Percentiles rank a stretch among this genome's conserved stretches.
Conservation (phyloP, 371 early-diverging fungal genomes). For the Entomophthora muscae region DNA sequence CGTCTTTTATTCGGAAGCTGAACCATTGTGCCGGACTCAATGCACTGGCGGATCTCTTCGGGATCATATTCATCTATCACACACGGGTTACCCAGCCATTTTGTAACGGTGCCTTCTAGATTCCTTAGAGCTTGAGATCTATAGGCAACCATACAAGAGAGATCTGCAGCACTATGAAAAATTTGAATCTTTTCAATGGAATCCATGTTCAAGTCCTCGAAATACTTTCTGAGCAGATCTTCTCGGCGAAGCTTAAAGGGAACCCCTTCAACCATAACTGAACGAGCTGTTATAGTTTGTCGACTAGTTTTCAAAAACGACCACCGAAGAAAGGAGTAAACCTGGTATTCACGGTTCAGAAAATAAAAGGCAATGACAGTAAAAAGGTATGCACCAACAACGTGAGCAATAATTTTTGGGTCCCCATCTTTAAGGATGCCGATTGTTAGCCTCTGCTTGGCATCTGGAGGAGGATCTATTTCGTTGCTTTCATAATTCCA, state of each 20-base stretch:
- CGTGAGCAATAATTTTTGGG: background rate
- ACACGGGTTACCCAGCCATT: slow-evolving; percentile 10
- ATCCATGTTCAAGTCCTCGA: slow-evolving; percentile 30
- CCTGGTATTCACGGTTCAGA: slow-evolving; percentile 4
- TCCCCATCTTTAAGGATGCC: background rate
- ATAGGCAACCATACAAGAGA: slow-evolving; percentile 15
- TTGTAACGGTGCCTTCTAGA: slow-evolving; percentile 13
- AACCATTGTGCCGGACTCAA: slow-evolving; percentile 7
- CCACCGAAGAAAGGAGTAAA: slow-evolving; percentile 5
- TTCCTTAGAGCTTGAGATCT: slow-evolving; percentile 14
- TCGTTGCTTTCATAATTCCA: background rate
- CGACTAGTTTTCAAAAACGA: background rate
- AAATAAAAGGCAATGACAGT: background rate
- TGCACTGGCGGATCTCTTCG: background rate
- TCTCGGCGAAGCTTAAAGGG: slow-evolving; percentile 28
- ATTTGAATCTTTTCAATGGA: slow-evolving; percentile 32
- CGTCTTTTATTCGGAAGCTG: background rate
- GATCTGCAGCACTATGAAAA: slow-evolving; percentile 23
- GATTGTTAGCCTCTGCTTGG: background rate
- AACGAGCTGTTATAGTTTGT: slow-evolving; percentile 14
- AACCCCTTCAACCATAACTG: slow-evolving; percentile 36
- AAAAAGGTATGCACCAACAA: slow-evolving; percentile 6
- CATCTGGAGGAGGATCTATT: background rate
- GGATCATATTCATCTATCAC: slow-evolving; percentile 14
- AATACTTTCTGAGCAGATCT: slow-evolving; percentile 27